Conservation (phyloP, 2,329 filamentous ascomycete genomes). For the Aschersonia sp. region DNA sequence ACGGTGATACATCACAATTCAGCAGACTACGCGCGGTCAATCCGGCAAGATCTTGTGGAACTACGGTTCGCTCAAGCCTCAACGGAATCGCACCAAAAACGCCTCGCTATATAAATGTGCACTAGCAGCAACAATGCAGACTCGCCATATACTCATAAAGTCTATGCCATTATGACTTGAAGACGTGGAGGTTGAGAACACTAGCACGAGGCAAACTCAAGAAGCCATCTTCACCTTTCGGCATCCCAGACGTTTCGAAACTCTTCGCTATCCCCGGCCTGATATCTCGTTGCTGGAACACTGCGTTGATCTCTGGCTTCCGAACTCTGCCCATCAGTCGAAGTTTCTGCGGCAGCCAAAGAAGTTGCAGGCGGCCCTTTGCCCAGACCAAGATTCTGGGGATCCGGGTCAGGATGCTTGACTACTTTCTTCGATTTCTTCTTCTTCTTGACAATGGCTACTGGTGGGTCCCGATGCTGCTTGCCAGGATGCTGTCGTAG, state of each 20-base stretch:
- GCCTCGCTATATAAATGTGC: slow-evolving; percentile 12
- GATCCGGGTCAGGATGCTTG: slow-evolving; percentile 18
- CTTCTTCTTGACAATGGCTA: slow-evolving; percentile 22
- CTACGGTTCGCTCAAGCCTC: neutral
- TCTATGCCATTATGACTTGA: too few relatives aligned
- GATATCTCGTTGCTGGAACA: slow-evolving; percentile 10
- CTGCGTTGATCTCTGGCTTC: neutral
- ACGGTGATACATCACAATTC: too few relatives aligned
- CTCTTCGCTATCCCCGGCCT: slow-evolving; percentile 23
- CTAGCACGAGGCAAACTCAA: neutral
- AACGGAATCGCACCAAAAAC: slow-evolving; percentile 5
- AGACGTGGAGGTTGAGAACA: too few relatives aligned
- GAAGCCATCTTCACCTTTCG: neutral
- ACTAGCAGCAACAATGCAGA: neutral
- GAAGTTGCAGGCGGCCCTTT: slow-evolving; percentile 8
- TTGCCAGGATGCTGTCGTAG: neutral
- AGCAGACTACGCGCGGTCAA: too few relatives aligned
- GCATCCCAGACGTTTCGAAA: slow-evolving; percentile 30
- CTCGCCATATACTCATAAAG: too few relatives aligned
- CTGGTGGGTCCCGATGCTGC: slow-evolving; percentile 7
- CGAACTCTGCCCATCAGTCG: neutral
- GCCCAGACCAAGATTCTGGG: slow-evolving; percentile 11
- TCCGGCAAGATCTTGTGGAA: too few relatives aligned
- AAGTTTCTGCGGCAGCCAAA: neutral
- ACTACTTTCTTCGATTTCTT: slow-evolving; percentile 21